phyloP scores from a whole-genome alignment of 2,329 filamentous ascomycete species.

The Dactylonectria macrodidyma region DNA sequence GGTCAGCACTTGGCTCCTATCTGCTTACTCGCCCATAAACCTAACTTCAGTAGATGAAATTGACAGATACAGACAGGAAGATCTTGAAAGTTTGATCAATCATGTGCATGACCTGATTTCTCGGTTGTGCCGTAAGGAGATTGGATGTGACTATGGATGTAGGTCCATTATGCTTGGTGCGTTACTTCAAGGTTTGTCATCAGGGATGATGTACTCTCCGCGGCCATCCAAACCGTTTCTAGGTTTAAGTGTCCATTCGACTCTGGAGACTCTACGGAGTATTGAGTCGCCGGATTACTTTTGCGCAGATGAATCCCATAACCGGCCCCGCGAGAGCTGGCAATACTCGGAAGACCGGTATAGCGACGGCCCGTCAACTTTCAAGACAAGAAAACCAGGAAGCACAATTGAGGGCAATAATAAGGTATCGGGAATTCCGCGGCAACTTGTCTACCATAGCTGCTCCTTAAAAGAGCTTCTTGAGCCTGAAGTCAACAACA shows the following conservation, averaged over 20 bases:
- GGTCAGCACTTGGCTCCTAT: neutral
- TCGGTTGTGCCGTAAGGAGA: neutral
- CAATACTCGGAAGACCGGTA: neutral
- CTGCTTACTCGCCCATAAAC: neutral
- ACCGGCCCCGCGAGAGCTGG: neutral
- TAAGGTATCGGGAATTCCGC: neutral
- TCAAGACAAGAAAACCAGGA: neutral
- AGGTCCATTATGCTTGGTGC: conserved; percentile 24
- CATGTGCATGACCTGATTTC: neutral
- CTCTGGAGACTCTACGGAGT: neutral
- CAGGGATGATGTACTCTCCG: conserved; percentile 7
- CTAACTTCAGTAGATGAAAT: conserved; percentile 9
- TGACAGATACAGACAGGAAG: neutral
- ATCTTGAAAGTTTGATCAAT: neutral
- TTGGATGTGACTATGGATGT: conserved; percentile 18
- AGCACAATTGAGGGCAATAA: neutral
- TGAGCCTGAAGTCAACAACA: neutral
- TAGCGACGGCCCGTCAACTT: neutral
- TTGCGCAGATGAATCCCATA: neutral
- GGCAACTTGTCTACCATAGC: neutral
- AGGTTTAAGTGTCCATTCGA: neutral
- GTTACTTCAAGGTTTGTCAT: conserved; percentile 8
- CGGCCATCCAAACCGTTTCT: conserved; percentile 11
- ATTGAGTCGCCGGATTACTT: neutral
- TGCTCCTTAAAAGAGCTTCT: neutral